phyloP scores from a whole-genome alignment of 768 basidiomycete genomes.

The Naganishia kalamii region DNA sequence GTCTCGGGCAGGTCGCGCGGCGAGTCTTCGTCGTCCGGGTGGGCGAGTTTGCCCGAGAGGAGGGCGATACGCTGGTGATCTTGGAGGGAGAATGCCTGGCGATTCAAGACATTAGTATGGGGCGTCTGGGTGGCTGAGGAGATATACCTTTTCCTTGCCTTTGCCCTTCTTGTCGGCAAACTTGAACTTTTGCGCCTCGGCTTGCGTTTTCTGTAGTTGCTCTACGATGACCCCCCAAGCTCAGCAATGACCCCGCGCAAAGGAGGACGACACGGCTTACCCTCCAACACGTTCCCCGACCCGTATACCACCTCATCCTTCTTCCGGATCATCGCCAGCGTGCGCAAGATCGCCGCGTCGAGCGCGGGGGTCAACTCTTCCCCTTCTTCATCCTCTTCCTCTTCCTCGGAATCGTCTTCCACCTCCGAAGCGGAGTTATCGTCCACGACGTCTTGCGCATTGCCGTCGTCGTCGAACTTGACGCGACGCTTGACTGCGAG shows the following conservation, averaged over 20 bases:
- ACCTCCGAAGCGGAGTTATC: neutral
- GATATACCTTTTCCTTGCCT: slow-evolving; percentile 13
- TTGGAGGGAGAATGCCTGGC: slow-evolving; percentile 37
- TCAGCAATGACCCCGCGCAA: neutral
- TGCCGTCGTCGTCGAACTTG: slow-evolving; percentile 7
- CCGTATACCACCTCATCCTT: slow-evolving; percentile 83
- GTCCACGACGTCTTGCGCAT: neutral
- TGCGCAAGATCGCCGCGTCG: slow-evolving; percentile 88
- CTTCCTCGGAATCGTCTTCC: slow-evolving; percentile 54
- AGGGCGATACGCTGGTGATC: slow-evolving; percentile 48
- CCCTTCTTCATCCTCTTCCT: slow-evolving; percentile 88
- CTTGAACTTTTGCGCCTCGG: slow-evolving; percentile 17
- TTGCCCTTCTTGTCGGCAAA: slow-evolving; percentile 9
- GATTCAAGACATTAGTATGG: neutral
- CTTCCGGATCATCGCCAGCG: slow-evolving; percentile 72
- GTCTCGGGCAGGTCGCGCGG: slow-evolving; percentile 48
- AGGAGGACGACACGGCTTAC: slow-evolving; percentile 47
- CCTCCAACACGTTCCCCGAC: slow-evolving; percentile 66
- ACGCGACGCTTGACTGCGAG: neutral
- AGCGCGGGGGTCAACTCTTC: slow-evolving; percentile 88
- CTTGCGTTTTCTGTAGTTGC: slow-evolving; percentile 18
- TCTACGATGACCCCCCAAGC: slow-evolving; percentile 21
- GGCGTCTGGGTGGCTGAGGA: neutral
- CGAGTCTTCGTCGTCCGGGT: slow-evolving; percentile 27
- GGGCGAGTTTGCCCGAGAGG: slow-evolving; percentile 32